These are phyloP conservation scores for Albizia julibrissin DNA, from an alignment of 306 rosid species.

Conservation along the genomic window DNA sequence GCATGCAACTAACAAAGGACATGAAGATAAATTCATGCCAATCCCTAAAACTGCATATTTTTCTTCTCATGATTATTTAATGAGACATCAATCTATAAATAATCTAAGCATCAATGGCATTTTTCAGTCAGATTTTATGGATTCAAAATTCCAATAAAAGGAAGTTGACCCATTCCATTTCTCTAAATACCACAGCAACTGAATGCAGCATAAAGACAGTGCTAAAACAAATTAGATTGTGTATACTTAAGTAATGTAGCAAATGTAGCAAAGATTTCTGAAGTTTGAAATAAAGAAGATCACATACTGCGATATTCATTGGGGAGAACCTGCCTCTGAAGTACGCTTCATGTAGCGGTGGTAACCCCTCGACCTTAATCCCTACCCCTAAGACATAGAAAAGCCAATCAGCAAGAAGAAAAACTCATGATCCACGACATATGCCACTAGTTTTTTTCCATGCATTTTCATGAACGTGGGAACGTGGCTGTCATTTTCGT, in stretches of 20 bases:
- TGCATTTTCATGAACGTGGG: too few relatives aligned
- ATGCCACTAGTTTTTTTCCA: too few relatives aligned
- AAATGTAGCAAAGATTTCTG: background rate
- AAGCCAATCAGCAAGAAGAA: background rate
- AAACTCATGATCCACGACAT: background rate
- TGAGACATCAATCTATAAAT: background rate
- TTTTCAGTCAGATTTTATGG: background rate
- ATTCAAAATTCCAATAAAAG: background rate
- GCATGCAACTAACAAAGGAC: background rate
- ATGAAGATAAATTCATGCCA: background rate
- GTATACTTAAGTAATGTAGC: background rate
- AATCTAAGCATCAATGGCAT: background rate
- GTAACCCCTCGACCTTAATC: conserved; percentile 56
- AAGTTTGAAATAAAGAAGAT: background rate
- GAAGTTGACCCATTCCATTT: background rate
- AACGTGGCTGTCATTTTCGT: too few relatives aligned
- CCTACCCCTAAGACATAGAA: conserved; percentile 27
- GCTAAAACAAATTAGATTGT: background rate
- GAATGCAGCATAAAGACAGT: background rate
- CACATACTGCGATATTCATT: conserved; percentile 63
- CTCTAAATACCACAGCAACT: background rate
- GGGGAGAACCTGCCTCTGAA: conserved; percentile 86
- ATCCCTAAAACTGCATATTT: background rate
- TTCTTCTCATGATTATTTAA: background rate
- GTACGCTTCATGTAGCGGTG: conserved; percentile 64